These are phyloP conservation scores for Cyclocybe cylindracea DNA, from an alignment of 768 basidiomycete species.

Conservation along the genomic window DNA sequence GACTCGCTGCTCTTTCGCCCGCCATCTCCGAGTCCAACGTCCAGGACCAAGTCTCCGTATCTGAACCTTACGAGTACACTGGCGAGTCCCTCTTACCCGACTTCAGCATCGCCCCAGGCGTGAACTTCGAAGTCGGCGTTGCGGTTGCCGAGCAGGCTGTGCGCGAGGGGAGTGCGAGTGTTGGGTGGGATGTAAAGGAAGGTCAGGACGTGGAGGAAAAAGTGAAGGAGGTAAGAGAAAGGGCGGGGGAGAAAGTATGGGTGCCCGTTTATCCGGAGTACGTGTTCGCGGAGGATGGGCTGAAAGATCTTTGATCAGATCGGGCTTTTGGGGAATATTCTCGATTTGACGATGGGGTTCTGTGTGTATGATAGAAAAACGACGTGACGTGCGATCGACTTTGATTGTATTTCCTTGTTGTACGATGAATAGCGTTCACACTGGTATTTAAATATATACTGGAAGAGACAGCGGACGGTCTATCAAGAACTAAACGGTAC, in stretches of 20 bases:
- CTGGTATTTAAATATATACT: too few species aligned
- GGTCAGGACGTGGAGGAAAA: conserved; percentile 11
- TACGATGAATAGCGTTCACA: too few species aligned
- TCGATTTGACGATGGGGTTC: too few species aligned
- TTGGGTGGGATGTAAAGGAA: conserved; percentile 46
- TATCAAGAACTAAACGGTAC: too few species aligned
- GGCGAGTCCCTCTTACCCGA: conserved; percentile 76
- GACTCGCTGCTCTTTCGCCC: conserved; percentile 77
- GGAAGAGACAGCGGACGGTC: too few species aligned
- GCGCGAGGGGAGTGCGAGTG: conserved; percentile 64
- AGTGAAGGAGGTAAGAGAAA: conserved; percentile 54
- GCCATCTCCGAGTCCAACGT: conserved; percentile 27
- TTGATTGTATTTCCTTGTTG: too few species aligned
- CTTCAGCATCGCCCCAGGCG: conserved; percentile 67
- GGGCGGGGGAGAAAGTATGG: conserved; percentile 58
- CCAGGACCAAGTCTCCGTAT: conserved; percentile 27
- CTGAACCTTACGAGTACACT: conserved; percentile 46
- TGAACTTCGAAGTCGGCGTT: conserved; percentile 81
- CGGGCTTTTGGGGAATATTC: too few species aligned
- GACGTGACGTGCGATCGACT: too few species aligned
- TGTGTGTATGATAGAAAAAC: too few species aligned
- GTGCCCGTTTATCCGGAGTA: conserved; percentile 65
- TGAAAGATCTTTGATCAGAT: background rate
- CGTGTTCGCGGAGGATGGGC: conserved; percentile 59
- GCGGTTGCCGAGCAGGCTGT: conserved; percentile 81